These are phyloP conservation scores for Sisymbrium irio DNA, from an alignment of 345 rosid species.

Conservation along the genomic window DNA sequence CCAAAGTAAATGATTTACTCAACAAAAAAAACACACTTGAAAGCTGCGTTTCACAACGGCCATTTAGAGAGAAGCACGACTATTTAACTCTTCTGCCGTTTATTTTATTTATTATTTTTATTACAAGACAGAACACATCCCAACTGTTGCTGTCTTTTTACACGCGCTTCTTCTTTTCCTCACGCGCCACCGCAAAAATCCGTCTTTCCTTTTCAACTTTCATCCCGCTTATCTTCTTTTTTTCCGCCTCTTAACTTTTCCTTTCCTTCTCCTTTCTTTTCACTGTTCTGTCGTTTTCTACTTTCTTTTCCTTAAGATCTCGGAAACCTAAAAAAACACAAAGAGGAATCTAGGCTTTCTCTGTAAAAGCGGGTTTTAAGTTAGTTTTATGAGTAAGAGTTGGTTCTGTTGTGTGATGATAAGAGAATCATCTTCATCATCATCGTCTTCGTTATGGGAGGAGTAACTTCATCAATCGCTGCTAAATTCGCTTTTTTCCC, in stretches of 20 bases:
- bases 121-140: background rate
- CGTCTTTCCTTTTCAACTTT: conserved; percentile 17
- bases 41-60: conserved; percentile 11
- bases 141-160: background rate
- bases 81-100: background rate
- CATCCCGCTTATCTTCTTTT: background rate
- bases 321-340: conserved; percentile 14
- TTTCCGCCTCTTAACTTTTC: background rate
- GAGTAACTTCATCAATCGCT: conserved; percentile 95
- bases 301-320: conserved; percentile 28
- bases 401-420: conserved; percentile 20
- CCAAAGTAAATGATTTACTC: too few species aligned
- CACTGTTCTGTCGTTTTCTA: conserved; percentile 5
- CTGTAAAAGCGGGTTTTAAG: background rate
- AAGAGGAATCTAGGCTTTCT: conserved; percentile 21
- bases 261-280: background rate
- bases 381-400: conserved; percentile 13
- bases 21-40: background rate
- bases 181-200: conserved; percentile 30
- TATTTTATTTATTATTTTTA: background rate
- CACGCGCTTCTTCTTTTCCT: conserved; percentile 11
- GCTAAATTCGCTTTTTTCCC: conserved; percentile 99
- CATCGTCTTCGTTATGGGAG: conserved; percentile 56
- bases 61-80: conserved; percentile 9
- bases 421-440: conserved; percentile 3